These are phyloP conservation scores for Rhodotorula mucilaginosa DNA, from an alignment of 1,284 basidiomycete genomes.

Conservation along the genomic window DNA sequence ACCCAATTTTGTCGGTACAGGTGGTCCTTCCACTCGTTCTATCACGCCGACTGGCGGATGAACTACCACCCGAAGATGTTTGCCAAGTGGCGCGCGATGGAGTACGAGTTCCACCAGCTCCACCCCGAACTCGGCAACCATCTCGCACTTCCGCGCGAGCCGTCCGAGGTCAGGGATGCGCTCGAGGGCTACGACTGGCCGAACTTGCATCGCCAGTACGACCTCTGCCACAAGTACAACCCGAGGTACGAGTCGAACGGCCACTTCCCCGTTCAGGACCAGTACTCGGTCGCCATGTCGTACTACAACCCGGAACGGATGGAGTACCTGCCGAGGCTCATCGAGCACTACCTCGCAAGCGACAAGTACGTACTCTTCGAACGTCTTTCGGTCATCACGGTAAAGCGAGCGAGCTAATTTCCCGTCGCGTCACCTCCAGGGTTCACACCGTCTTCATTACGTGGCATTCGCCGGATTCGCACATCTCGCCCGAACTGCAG, in stretches of 20 bases:
- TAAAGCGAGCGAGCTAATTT: too few species aligned
- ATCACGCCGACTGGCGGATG: conserved; percentile 5
- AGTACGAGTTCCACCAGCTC: conserved; percentile 1
- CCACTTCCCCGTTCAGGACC: conserved; percentile 4
- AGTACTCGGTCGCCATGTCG: conserved; percentile 10
- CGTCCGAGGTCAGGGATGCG: neutral
- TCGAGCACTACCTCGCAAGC: conserved; percentile 2
- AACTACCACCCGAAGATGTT: conserved; percentile 10
- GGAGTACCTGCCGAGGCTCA: neutral
- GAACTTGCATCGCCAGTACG: conserved; percentile 3
- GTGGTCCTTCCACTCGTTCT: conserved; percentile 8
- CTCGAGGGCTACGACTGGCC: conserved; percentile 5
- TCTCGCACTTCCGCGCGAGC: neutral
- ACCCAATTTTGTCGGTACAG: neutral
- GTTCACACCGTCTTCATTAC: conserved; percentile 7
- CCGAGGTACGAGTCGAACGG: conserved; percentile 3
- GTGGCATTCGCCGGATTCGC: neutral
- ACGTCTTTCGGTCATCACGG: too few species aligned
- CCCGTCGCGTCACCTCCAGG: neutral
- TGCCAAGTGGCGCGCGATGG: conserved; percentile 1
- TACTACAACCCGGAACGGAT: conserved; percentile 9
- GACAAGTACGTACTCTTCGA: neutral
- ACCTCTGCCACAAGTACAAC: conserved; percentile 3
- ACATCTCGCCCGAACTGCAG: neutral
- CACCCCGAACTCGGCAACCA: conserved; percentile 2